A percentile compares a stretch with the other conserved stretches of the same genome.
Conservation (phyloP, 352 stramenopile species). For the Phytophthora multivora region DNA sequence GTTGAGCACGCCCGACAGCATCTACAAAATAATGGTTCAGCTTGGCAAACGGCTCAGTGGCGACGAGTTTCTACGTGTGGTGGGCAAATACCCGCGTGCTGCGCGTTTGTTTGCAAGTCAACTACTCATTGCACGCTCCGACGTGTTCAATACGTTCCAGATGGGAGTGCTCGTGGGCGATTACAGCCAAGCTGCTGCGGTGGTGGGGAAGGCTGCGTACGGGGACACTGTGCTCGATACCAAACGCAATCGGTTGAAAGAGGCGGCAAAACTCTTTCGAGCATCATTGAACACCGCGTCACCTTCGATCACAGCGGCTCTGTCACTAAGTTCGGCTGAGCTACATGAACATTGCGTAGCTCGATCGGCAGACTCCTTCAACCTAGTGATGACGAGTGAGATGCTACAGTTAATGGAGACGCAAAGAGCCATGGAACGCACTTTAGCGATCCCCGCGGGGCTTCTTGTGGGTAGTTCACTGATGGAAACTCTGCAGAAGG, state of each 20-base stretch:
- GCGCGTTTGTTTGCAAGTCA: constrained; percentile 49
- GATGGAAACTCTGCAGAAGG: constrained; percentile 62
- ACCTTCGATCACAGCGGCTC: constrained; percentile 23
- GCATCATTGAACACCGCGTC: constrained; percentile 14
- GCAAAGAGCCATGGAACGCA: constrained; percentile 46
- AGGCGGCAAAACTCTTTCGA: constrained; percentile 42
- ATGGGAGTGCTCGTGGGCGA: constrained; percentile 29
- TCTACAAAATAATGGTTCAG: constrained; percentile 48
- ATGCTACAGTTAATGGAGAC: constrained; percentile 49
- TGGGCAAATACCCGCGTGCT: constrained; percentile 54
- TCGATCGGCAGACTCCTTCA: constrained; percentile 43
- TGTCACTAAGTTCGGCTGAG: constrained; percentile 16
- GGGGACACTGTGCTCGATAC: constrained; percentile 48
- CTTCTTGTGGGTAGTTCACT: constrained; percentile 57
- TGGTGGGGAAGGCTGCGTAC: constrained; percentile 54
- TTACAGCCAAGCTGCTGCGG: constrained; percentile 36
- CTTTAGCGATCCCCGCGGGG: constrained; percentile 45
- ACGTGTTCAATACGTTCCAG: constrained; percentile 41
- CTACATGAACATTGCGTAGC: constrained; percentile 20
- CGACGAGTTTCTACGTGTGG: constrained; percentile 39
- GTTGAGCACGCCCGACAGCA: constrained; percentile 49
- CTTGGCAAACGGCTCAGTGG: constrained; percentile 31
- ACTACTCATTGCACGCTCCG: constrained; percentile 33
- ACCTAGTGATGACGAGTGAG: constrained; percentile 56
- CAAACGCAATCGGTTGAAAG: constrained; percentile 42